Conservation (phyloP, 1,139 yeast genomes). For the Scheffersomyces cryptocercus region DNA sequence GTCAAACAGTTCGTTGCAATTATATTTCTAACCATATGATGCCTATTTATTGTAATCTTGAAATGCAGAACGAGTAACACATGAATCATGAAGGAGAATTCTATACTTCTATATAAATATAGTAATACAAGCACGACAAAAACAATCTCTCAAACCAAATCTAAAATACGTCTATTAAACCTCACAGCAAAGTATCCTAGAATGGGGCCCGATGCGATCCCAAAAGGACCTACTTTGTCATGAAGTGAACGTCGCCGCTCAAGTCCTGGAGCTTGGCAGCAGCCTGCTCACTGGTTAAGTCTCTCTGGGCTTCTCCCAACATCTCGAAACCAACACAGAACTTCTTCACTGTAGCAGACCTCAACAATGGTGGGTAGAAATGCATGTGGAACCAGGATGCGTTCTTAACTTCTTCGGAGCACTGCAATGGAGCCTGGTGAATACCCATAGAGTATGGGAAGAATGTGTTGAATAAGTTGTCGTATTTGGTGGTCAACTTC, state of each 20-base stretch:
- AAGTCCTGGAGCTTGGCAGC: constrained; percentile 56
- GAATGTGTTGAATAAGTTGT: constrained; percentile 66
- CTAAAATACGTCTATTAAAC: too few relatives aligned
- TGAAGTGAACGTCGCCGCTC: constrained; percentile 41
- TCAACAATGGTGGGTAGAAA: constrained; percentile 74
- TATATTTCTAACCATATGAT: too few relatives aligned
- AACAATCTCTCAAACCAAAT: too few relatives aligned
- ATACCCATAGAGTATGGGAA: constrained; percentile 85
- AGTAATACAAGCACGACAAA: too few relatives aligned
- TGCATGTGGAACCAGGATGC: constrained; percentile 73
- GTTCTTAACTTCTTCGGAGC: constrained; percentile 35
- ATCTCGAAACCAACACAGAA: constrained; percentile 78
- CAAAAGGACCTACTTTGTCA: constrained; percentile 5
- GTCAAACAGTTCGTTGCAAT: too few relatives aligned
- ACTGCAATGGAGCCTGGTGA: constrained; percentile 66
- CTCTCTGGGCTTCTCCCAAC: constrained; percentile 80
- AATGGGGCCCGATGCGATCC: too few relatives aligned
- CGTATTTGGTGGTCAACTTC: constrained; percentile 63
- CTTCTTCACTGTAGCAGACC: constrained; percentile 75
- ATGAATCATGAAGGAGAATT: too few relatives aligned
- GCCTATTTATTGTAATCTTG: too few relatives aligned
- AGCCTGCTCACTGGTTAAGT: constrained; percentile 75
- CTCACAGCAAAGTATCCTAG: too few relatives aligned
- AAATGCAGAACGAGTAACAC: too few relatives aligned
- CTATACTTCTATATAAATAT: too few relatives aligned